Evolutionary conservation across 352 stramenopile genomes (phyloP).

Genomic region (Phytophthora sojae): DNA sequence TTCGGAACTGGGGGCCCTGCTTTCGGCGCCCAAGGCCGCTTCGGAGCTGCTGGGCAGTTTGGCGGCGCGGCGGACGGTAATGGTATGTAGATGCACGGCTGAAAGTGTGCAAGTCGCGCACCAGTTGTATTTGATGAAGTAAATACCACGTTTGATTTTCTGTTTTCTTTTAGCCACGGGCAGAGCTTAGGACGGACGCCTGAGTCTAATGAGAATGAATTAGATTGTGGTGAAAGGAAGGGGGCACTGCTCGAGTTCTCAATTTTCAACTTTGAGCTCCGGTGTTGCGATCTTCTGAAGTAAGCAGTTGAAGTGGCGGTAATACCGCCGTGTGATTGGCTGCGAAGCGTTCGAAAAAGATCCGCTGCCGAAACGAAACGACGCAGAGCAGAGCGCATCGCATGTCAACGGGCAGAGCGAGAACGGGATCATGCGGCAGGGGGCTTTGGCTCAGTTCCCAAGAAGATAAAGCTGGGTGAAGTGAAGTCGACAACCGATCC

Average conservation of each 20-base stretch:
- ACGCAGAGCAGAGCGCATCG: constrained; percentile 25
- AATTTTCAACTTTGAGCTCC: too few relatives aligned
- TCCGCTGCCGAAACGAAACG: constrained; percentile 14
- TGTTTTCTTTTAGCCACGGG: too few relatives aligned
- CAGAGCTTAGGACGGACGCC: too few relatives aligned
- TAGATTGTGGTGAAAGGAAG: too few relatives aligned
- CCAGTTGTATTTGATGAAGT: too few relatives aligned
- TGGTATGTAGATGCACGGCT: too few relatives aligned
- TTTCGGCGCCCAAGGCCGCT: background rate
- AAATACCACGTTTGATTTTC: too few relatives aligned
- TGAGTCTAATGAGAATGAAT: too few relatives aligned
- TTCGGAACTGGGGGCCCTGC: background rate
- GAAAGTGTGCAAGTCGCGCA: too few relatives aligned
- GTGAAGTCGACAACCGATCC: background rate
- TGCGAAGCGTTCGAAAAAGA: constrained; percentile 10
- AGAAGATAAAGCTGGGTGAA: background rate
- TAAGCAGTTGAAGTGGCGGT: constrained; percentile 27
- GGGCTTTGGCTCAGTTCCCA: constrained; percentile 14
- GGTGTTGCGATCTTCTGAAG: constrained; percentile 7
- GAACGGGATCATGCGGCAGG: background rate
- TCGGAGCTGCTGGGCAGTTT: background rate
- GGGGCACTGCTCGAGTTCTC: too few relatives aligned
- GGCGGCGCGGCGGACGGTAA: background rate
- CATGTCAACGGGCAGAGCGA: constrained; percentile 8
- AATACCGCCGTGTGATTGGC: background rate